These are phyloP conservation scores for Sphaerosporella brunnea DNA, from an alignment of 495 filamentous ascomycete genomes.

Conservation along the genomic window DNA sequence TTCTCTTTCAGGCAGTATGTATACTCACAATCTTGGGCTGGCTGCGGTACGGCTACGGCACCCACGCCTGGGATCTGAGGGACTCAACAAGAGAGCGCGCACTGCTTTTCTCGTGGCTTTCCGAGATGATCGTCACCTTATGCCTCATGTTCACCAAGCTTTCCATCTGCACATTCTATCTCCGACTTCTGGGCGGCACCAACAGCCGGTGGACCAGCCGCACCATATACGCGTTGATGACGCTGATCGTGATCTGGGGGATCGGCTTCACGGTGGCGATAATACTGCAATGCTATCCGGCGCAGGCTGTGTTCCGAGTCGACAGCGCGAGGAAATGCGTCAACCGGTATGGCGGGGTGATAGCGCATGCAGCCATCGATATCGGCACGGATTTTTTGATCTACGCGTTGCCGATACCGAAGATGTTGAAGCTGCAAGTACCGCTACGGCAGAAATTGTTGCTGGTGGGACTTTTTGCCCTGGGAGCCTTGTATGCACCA, in stretches of 20 bases:
- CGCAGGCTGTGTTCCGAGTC: conserved; percentile 12
- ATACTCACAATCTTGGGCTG: not conserved
- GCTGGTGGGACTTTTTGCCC: conserved; percentile 19
- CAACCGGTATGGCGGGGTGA: not conserved
- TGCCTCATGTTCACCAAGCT: conserved; percentile 16
- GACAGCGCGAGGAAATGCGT: not conserved
- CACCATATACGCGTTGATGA: conserved; percentile 11
- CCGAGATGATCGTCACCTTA: conserved; percentile 18
- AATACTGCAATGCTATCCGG: conserved; percentile 13
- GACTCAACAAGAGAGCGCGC: conserved; percentile 1
- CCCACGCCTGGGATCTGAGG: not conserved
- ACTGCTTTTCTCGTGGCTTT: conserved; percentile 15
- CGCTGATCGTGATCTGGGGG: conserved; percentile 10
- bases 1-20: not conserved
- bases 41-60: not conserved
- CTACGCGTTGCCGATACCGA: conserved; percentile 27
- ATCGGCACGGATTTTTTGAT: conserved; percentile 27
- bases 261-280: conserved; percentile 15
- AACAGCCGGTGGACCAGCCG: conserved; percentile 1
- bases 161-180: conserved; percentile 15
- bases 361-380: not conserved
- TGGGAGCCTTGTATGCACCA: conserved; percentile 16
- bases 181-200: conserved; percentile 11
- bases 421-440: conserved; percentile 21
- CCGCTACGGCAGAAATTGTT: conserved; percentile 21